These are phyloP conservation scores for Eucalyptus curtisii DNA, from an alignment of 345 rosid genomes.

Conservation along the genomic window DNA sequence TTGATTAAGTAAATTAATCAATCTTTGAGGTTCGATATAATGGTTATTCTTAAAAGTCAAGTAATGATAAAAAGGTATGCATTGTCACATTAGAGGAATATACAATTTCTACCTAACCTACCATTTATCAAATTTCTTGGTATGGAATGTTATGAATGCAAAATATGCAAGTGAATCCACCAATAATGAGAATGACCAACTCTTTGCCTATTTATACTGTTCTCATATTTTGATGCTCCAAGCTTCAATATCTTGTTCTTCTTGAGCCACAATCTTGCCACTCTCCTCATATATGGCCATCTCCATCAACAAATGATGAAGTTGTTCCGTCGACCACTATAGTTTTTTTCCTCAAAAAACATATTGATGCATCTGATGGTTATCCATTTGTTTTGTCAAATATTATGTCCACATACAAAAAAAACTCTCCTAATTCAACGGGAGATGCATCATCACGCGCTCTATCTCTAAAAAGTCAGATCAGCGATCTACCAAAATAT, in stretches of 20 bases:
- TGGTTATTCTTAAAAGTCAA: background rate
- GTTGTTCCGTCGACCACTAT: background rate
- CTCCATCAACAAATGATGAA: background rate
- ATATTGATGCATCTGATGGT: background rate
- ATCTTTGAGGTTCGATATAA: background rate
- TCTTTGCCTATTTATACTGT: background rate
- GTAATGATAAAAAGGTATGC: background rate
- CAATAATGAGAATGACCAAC: background rate
- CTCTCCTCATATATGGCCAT: background rate
- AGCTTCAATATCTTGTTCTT: background rate
- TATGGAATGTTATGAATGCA: background rate
- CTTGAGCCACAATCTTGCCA: background rate
- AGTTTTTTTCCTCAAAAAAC: background rate
- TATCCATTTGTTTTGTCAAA: background rate
- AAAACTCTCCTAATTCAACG: accelerated
- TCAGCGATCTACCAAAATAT: background rate
- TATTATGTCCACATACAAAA: background rate
- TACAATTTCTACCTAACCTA: background rate
- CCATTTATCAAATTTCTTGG: background rate
- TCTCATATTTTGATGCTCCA: background rate
- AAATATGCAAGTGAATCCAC: background rate
- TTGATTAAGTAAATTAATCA: background rate
- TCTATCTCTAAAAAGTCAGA: background rate
- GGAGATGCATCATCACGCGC: background rate
- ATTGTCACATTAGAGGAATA: background rate